Conservation (phyloP, 352 stramenopile genomes). For the Peronosclerospora sorghi region DNA sequence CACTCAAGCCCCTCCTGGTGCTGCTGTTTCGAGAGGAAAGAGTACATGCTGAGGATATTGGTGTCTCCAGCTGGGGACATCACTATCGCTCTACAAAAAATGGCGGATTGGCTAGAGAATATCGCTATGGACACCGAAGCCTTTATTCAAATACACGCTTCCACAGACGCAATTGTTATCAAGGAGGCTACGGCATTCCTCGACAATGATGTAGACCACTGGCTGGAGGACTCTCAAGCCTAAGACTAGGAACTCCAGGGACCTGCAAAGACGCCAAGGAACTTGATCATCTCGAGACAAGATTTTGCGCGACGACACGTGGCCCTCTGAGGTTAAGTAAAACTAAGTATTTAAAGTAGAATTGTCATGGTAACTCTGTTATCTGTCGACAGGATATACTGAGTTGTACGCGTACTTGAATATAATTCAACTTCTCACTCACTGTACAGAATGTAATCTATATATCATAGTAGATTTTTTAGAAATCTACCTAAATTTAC, state of each 20-base stretch:
- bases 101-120: not conserved
- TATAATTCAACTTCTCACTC: not conserved
- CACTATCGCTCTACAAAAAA: not conserved
- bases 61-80: not conserved
- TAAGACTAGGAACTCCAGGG: too few relatives aligned
- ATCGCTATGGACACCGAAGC: not conserved
- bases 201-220: too few relatives aligned
- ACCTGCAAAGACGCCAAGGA: not conserved
- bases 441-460: too few relatives aligned
- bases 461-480: too few relatives aligned
- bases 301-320: not conserved
- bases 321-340: not conserved
- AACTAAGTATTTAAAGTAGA: not conserved
- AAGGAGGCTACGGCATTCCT: too few relatives aligned
- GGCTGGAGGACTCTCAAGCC: too few relatives aligned
- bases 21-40: not conserved
- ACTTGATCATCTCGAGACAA: not conserved
- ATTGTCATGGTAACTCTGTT: not conserved
- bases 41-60: not conserved
- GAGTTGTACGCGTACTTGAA: not conserved
- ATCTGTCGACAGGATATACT: not conserved
- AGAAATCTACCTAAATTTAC: too few relatives aligned
- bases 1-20: too few relatives aligned
- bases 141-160: too few relatives aligned
- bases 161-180: too few relatives aligned